Percentiles rank a stretch among this genome's conserved stretches.
Evolutionary conservation across 2,329 filamentous ascomycete genomes (phyloP).

Genomic region (Penicillium sp.): DNA sequence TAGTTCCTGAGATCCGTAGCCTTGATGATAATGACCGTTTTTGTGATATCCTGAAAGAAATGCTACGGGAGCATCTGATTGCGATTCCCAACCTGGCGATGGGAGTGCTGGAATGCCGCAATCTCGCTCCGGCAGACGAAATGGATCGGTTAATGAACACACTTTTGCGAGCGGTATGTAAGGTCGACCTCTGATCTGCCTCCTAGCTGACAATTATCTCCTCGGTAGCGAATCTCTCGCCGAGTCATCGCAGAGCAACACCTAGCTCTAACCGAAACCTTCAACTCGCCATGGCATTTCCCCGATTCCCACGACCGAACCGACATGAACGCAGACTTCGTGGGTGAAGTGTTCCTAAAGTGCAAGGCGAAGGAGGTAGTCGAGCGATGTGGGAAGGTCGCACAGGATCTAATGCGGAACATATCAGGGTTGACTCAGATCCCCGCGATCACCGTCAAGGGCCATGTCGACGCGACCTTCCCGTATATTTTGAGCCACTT

Average conservation of each 20-base stretch:
- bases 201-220: conserved; percentile 12
- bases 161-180: conserved; percentile 77
- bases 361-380: conserved; percentile 91
- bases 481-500: conserved; percentile 95
- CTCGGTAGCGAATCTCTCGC: conserved; percentile 76
- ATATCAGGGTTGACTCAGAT: conserved; percentile 72
- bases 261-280: conserved; percentile 90
- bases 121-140: conserved; percentile 74
- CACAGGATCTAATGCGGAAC: conserved; percentile 70
- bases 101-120: conserved; percentile 87
- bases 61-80: conserved; percentile 80
- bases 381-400: conserved; percentile 73
- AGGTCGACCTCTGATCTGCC: neutral
- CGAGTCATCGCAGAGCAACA: conserved; percentile 98
- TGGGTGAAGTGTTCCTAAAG: conserved; percentile 91
- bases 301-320: conserved; percentile 69
- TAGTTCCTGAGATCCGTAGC: conserved; percentile 77
- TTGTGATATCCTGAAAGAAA: conserved; percentile 76
- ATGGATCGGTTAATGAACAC: conserved; percentile 96
- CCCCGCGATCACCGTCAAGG: conserved; percentile 78
- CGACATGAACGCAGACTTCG: conserved; percentile 72
- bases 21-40: conserved; percentile 87
- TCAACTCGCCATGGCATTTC: conserved; percentile 86
- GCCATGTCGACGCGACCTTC: conserved; percentile 86
- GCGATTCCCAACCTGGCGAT: conserved; percentile 94